Evolutionary conservation across 164 flowering plant species (phyloP).

Genomic region (Umbellularia californica): DNA sequence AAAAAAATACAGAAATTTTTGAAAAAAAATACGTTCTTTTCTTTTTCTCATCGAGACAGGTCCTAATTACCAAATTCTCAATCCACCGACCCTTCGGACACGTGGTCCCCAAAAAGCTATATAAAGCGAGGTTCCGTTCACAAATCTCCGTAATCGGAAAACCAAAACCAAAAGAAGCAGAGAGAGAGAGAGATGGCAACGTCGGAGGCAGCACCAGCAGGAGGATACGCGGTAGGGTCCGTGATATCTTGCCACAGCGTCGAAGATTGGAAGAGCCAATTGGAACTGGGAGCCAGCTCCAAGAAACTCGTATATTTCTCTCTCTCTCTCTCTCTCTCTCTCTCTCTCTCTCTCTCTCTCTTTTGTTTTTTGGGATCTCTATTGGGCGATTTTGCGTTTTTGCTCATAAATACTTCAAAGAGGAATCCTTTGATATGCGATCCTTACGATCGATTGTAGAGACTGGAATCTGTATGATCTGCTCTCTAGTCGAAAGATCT

Average conservation of each 20-base stretch:
- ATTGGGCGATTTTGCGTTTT: not conserved
- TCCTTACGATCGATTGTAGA: not conserved
- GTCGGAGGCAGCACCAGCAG: not conserved
- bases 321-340: too few relatives aligned
- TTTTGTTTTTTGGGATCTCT: too few relatives aligned
- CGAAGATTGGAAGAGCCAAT: constrained; percentile 5
- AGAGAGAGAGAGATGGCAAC: constrained; percentile 4
- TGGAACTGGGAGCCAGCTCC: not conserved
- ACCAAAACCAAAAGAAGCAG: not conserved
- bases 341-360: too few relatives aligned
- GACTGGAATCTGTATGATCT: too few relatives aligned
- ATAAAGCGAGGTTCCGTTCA: too few relatives aligned
- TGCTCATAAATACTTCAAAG: not conserved
- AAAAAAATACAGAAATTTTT: accelerated
- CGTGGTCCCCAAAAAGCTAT: too few relatives aligned
- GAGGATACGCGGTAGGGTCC: not conserved
- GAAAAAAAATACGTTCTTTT: too few relatives aligned
- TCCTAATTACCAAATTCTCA: too few relatives aligned
- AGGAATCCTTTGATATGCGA: not conserved
- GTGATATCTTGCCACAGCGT: constrained; percentile 14
- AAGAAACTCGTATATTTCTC: constrained; percentile 12
- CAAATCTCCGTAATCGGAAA: not conserved
- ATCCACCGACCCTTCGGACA: too few relatives aligned
- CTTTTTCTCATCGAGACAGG: too few relatives aligned
- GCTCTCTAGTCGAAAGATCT: too few relatives aligned